Conservation (phyloP, 768 basidiomycete species). For the Chalciporus sphaerocephalus region DNA sequence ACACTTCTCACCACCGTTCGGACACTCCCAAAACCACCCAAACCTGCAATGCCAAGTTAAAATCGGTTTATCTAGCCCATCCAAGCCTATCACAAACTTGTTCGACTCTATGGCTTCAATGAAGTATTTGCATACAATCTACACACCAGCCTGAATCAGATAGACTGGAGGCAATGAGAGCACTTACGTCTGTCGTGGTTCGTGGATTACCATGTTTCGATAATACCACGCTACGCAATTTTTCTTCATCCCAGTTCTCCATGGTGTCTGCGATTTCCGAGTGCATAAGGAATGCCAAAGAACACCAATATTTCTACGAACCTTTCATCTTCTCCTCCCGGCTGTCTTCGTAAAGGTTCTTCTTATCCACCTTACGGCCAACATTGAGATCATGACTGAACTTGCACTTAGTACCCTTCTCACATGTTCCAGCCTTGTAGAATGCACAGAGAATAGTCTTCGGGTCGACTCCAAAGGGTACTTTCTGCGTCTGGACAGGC, state of each 20-base stretch:
- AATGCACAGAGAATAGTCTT: slow-evolving; percentile 91
- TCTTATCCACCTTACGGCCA: slow-evolving; percentile 91
- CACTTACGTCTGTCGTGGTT: slow-evolving; percentile 82
- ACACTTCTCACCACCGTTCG: slow-evolving; percentile 75
- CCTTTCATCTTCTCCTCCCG: slow-evolving; percentile 78
- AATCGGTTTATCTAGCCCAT: not conserved
- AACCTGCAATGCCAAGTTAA: slow-evolving; percentile 41
- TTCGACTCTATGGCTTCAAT: slow-evolving; percentile 92
- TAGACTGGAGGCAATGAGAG: not conserved
- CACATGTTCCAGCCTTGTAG: slow-evolving; percentile 89
- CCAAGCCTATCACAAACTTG: slow-evolving; percentile 44
- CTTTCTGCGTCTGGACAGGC: slow-evolving; percentile 76
- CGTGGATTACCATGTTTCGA: slow-evolving; percentile 88
- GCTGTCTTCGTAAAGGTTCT: slow-evolving; percentile 86
- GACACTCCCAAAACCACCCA: slow-evolving; percentile 97
- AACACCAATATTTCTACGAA: slow-evolving; percentile 30
- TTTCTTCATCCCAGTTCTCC: slow-evolving; percentile 97
- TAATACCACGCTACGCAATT: slow-evolving; percentile 80
- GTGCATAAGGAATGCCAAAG: not conserved
- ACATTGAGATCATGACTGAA: slow-evolving; percentile 93
- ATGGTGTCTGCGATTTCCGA: slow-evolving; percentile 68
- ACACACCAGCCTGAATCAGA: slow-evolving; percentile 8
- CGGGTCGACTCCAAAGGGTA: slow-evolving; percentile 94
- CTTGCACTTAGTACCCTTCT: slow-evolving; percentile 94
- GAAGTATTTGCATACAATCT: slow-evolving; percentile 98